These are phyloP conservation scores for Neofusicoccum kwambonambiense DNA, from an alignment of 2,329 filamentous ascomycete genomes.

Conservation along the genomic window DNA sequence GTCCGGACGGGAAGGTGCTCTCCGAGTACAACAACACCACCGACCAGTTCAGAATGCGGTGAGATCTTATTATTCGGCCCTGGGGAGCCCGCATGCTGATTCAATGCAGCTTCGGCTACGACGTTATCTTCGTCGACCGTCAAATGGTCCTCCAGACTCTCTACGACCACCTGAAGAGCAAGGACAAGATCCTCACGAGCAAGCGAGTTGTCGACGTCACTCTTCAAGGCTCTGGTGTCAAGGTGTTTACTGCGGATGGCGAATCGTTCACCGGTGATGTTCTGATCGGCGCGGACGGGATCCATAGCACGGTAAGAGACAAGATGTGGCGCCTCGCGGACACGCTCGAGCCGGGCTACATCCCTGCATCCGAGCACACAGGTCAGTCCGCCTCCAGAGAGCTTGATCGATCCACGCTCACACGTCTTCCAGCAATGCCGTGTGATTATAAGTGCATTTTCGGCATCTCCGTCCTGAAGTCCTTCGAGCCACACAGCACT, in stretches of 20 bases:
- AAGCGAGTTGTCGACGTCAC: background rate
- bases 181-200: background rate
- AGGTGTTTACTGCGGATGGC: conserved; percentile 7
- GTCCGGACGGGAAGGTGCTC: background rate
- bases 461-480: conserved; percentile 11
- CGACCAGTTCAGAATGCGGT: background rate
- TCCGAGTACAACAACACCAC: background rate
- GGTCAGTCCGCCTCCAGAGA: background rate
- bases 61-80: background rate
- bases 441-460: conserved; percentile 13
- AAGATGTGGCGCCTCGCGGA: conserved; percentile 20
- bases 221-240: background rate
- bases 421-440: background rate
- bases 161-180: conserved; percentile 20
- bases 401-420: background rate
- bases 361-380: background rate
- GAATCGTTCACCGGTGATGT: background rate
- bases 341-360: background rate
- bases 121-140: conserved; percentile 18
- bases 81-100: background rate
- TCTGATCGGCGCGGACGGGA: conserved; percentile 12
- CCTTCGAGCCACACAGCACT: conserved; percentile 2
- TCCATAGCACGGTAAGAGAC: conserved; percentile 4
- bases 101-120: background rate
- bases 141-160: conserved; percentile 22